These are phyloP conservation scores for Quercus mongolica DNA, from an alignment of 306 rosid species.

Conservation along the genomic window DNA sequence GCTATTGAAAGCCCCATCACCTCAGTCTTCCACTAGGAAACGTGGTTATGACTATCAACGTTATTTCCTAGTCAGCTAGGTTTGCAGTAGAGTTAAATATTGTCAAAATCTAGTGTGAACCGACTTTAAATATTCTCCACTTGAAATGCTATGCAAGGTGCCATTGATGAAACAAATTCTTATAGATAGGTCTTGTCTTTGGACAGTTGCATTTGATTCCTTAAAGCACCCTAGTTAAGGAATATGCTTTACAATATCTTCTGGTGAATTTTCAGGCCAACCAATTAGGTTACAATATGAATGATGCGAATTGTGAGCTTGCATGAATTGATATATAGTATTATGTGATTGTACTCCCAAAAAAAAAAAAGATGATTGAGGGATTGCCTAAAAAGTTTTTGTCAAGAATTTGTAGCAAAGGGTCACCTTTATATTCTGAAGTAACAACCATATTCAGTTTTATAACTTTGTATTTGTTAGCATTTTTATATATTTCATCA, in stretches of 20 bases:
- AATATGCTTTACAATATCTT: slow-evolving; percentile 31
- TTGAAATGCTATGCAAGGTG: slow-evolving; percentile 20
- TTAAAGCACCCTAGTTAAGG: slow-evolving; percentile 21
- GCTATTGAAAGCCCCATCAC: neutral
- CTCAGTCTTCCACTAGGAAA: neutral
- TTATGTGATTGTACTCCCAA: neutral
- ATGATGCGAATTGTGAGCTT: neutral
- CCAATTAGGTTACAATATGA: neutral
- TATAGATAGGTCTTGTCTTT: slow-evolving; percentile 18
- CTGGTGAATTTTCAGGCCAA: neutral
- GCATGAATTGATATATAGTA: neutral
- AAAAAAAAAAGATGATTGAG: neutral
- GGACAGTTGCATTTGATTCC: slow-evolving; percentile 42
- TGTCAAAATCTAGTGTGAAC: slow-evolving; percentile 11
- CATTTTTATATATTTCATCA: no score
- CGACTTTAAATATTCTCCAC: slow-evolving; percentile 39
- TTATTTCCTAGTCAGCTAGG: slow-evolving; percentile 5
- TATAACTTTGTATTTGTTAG: no score
- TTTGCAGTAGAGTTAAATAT: slow-evolving; percentile 28
- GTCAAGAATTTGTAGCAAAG: neutral
- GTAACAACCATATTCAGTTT: no score
- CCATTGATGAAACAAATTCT: slow-evolving; percentile 25
- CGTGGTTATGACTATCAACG: neutral
- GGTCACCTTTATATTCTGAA: no score
- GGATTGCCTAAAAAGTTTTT: neutral